Conservation (phyloP, 2,329 filamentous ascomycete genomes). For the Hypoxylon sp. region DNA sequence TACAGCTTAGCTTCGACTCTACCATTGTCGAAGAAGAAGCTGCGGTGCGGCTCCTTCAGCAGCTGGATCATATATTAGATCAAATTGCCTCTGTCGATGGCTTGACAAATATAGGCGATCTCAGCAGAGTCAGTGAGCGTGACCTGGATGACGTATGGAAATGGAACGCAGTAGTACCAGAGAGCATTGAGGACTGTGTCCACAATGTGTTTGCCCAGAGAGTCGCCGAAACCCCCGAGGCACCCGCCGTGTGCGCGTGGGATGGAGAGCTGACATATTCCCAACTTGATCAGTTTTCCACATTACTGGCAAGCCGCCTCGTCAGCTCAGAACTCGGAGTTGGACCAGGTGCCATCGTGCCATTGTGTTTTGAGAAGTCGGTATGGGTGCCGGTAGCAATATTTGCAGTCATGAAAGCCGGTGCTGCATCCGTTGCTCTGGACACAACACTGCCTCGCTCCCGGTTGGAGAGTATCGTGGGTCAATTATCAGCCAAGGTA, state of each 20-base stretch:
- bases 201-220: slow-evolving; percentile 36
- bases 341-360: slow-evolving; percentile 51
- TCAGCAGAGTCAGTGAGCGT: slow-evolving; percentile 5
- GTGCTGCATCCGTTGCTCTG: slow-evolving; percentile 49
- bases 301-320: slow-evolving; percentile 46
- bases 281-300: slow-evolving; percentile 50
- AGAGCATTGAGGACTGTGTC: slow-evolving; percentile 12
- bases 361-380: slow-evolving; percentile 58
- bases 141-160: slow-evolving; percentile 36
- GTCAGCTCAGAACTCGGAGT: slow-evolving; percentile 45
- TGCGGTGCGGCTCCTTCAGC: slow-evolving; percentile 22
- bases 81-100: slow-evolving; percentile 18
- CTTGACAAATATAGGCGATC: not conserved
- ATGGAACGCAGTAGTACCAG: slow-evolving; percentile 31
- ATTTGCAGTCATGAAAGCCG: slow-evolving; percentile 57
- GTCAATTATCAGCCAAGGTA: not conserved
- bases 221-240: slow-evolving; percentile 41
- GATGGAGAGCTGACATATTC: slow-evolving; percentile 54
- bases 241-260: slow-evolving; percentile 51
- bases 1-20: slow-evolving; percentile 33
- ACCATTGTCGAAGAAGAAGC: slow-evolving; percentile 12
- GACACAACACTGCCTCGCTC: slow-evolving; percentile 52
- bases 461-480: slow-evolving; percentile 4
- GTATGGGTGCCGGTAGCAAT: slow-evolving; percentile 55
- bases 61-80: slow-evolving; percentile 31